phyloP scores from a whole-genome alignment of 331 rosid genomes.

The Saraca asoca region DNA sequence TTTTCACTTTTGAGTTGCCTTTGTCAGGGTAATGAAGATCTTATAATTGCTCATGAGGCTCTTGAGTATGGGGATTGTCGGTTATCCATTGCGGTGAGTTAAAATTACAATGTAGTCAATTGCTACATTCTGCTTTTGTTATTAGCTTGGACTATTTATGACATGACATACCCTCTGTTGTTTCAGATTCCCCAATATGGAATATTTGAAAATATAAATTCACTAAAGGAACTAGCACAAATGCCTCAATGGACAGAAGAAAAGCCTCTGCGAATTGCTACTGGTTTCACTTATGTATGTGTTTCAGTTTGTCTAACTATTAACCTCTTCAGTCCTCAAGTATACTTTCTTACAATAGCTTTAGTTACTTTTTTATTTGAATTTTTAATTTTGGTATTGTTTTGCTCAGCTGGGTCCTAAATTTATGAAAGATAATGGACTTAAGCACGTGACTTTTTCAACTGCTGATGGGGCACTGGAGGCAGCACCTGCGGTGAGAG shows the following conservation, averaged over 20 bases:
- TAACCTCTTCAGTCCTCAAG: background rate
- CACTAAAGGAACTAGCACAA: constrained; percentile 67
- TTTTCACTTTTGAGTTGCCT: constrained; percentile 20
- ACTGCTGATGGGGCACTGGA: constrained; percentile 98
- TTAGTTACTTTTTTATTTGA: background rate
- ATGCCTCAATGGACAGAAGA: constrained; percentile 88
- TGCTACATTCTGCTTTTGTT: constrained; percentile 1
- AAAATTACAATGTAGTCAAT: constrained; percentile 7
- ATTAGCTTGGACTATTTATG: constrained; percentile 5
- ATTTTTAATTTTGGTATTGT: constrained; percentile 23
- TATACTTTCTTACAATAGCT: constrained; percentile 12
- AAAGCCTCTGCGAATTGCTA: constrained; percentile 91
- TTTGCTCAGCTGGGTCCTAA: constrained; percentile 84
- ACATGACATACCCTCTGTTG: constrained; percentile 15
- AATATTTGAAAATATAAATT: constrained; percentile 83
- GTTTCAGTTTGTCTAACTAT: constrained; percentile 23
- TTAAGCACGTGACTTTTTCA: constrained; percentile 75
- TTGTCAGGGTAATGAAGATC: constrained; percentile 74
- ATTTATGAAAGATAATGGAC: constrained; percentile 78
- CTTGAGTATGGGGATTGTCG: constrained; percentile 87
- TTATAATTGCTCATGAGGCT: constrained; percentile 84
- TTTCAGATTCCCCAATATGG: constrained; percentile 92
- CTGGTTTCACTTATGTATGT: constrained; percentile 88
- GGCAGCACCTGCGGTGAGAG: constrained; percentile 98
- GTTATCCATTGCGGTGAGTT: constrained; percentile 85